Percentiles rank a stretch among this genome's conserved stretches.
Conservation (phyloP, 345 rosid species). For the Bretschneidera sinensis region DNA sequence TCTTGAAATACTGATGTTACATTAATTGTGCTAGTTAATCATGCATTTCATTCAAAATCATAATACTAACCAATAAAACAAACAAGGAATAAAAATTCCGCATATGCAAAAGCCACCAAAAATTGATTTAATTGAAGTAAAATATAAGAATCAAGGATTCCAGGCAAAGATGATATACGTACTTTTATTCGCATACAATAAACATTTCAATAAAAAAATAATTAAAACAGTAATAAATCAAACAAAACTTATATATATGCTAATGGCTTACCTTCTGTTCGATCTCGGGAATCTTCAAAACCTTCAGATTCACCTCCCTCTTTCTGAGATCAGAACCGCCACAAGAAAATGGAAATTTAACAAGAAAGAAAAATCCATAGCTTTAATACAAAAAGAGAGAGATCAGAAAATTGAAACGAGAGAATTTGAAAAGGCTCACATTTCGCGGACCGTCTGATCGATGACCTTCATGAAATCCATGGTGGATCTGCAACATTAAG, state of each 20-base stretch:
- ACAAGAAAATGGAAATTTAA: conserved; percentile 3
- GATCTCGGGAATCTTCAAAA: conserved; percentile 91
- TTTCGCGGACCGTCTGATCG: conserved; percentile 98
- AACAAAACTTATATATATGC: background rate
- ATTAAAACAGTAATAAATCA: background rate
- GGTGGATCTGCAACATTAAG: conserved; percentile 29
- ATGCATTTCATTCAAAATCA: too few relatives aligned
- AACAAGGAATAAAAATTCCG: background rate
- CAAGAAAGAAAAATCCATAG: conserved; percentile 7
- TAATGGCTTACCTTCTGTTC: conserved; percentile 75
- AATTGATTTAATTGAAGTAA: too few relatives aligned
- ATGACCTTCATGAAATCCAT: conserved; percentile 99
- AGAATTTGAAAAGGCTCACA: conserved; percentile 42
- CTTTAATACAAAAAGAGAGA: conserved; percentile 4
- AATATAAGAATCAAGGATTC: too few relatives aligned
- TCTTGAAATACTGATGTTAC: too few relatives aligned
- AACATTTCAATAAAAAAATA: too few relatives aligned
- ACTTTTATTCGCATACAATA: too few relatives aligned
- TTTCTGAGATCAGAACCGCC: conserved; percentile 49
- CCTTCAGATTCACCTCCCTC: conserved; percentile 97
- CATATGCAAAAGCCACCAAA: background rate
- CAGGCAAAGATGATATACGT: too few relatives aligned
- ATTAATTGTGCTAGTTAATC: too few relatives aligned
- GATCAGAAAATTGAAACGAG: background rate
- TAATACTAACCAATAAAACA: too few relatives aligned